phyloP scores from a whole-genome alignment of 495 filamentous ascomycete species.

The Hypoxylon lienhwacheense region DNA sequence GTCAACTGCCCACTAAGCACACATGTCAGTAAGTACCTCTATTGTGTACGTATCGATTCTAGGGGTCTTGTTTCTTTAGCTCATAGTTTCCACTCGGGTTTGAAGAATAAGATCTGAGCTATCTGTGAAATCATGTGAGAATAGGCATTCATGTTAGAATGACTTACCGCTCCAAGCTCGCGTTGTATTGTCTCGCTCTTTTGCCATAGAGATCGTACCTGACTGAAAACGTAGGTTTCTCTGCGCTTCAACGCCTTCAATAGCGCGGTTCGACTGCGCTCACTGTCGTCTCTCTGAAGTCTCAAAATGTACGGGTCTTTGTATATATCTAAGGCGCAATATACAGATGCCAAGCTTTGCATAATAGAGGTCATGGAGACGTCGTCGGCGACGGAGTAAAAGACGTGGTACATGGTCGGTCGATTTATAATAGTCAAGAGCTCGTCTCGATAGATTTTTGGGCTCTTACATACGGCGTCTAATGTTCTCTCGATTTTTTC shows the following conservation, averaged over 20 bases:
- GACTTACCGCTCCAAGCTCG: constrained; percentile 61
- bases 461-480: constrained; percentile 71
- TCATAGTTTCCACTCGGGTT: background rate
- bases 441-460: constrained; percentile 70
- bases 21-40: background rate
- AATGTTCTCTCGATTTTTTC: constrained; percentile 72
- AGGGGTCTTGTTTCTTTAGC: background rate
- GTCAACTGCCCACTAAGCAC: constrained; percentile 62
- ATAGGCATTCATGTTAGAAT: background rate
- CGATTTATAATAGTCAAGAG: constrained; percentile 67
- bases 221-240: constrained; percentile 65
- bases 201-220: constrained; percentile 61
- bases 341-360: constrained; percentile 43
- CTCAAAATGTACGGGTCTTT: constrained; percentile 71
- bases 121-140: background rate
- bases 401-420: constrained; percentile 60
- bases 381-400: constrained; percentile 42
- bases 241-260: constrained; percentile 49
- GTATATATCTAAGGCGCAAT: constrained; percentile 57
- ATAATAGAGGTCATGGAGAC: constrained; percentile 35
- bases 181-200: constrained; percentile 55
- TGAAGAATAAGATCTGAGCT: background rate
- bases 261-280: constrained; percentile 45
- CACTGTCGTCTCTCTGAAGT: constrained; percentile 45
- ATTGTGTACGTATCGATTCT: too few species aligned